Evolutionary conservation across 768 basidiomycete species (phyloP).

Genomic region (Lactarius sanguifluus): DNA sequence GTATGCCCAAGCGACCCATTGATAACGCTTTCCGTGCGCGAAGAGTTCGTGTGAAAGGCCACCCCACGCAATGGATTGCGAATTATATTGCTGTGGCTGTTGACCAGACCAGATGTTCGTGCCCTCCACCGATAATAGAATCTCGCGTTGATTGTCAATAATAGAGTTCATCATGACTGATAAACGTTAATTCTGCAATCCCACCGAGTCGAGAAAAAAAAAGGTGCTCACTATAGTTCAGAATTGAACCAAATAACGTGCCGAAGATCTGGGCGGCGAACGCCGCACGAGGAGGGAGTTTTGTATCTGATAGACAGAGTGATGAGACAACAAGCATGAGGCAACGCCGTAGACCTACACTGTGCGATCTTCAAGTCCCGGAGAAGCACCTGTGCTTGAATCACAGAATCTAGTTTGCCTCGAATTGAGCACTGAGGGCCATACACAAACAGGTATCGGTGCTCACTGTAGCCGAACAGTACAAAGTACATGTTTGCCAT

Average conservation of each 20-base stretch:
- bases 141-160: conserved; percentile 49
- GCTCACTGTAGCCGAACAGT: conserved; percentile 47
- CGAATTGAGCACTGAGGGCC: background rate
- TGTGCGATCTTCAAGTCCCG: conserved; percentile 51
- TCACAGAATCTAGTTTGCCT: conserved; percentile 40
- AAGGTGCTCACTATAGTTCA: conserved; percentile 36
- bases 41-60: conserved; percentile 34
- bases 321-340: background rate
- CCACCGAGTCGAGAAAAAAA: background rate
- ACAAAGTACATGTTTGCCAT: conserved; percentile 43
- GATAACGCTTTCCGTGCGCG: conserved; percentile 37
- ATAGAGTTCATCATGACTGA: conserved; percentile 58
- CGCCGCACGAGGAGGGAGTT: conserved; percentile 49
- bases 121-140: conserved; percentile 54
- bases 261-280: conserved; percentile 52
- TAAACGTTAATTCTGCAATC: background rate
- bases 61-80: conserved; percentile 54
- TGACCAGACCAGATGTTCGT: conserved; percentile 54
- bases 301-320: conserved; percentile 36
- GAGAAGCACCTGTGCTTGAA: conserved; percentile 44
- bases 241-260: conserved; percentile 45
- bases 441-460: background rate
- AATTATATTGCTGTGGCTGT: conserved; percentile 51
- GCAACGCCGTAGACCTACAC: conserved; percentile 32
- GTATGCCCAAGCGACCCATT: conserved; percentile 51